A percentile compares a stretch with the other conserved stretches of the same genome.
These are phyloP conservation scores for Fusarium dlaminii DNA, from an alignment of 2,329 filamentous ascomycete species.

Conservation along the genomic window DNA sequence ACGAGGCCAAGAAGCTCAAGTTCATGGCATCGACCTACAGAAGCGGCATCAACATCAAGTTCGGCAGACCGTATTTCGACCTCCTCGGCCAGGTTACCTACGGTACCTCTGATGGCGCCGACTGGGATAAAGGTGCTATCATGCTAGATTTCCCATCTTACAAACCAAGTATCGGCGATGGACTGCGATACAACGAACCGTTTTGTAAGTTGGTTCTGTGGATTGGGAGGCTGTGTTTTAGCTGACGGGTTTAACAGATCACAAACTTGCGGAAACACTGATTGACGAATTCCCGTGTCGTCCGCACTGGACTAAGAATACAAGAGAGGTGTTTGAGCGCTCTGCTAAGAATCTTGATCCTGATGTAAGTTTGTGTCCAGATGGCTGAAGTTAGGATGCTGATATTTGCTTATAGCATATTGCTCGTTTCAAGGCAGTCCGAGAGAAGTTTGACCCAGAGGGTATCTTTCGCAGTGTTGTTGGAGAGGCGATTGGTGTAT, in stretches of 20 bases:
- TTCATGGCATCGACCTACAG: background rate
- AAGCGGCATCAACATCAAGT: constrained; percentile 7
- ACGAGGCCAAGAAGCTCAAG: background rate
- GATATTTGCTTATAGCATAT: background rate
- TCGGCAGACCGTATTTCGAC: background rate
- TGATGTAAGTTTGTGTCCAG: background rate
- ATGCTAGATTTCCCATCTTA: background rate
- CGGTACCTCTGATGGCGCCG: background rate
- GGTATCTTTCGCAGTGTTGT: background rate
- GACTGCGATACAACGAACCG: background rate
- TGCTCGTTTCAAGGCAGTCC: background rate
- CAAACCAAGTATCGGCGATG: background rate
- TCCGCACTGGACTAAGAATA: constrained; percentile 8
- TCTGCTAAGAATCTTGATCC: background rate
- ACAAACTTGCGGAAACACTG: background rate
- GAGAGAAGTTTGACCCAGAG: background rate
- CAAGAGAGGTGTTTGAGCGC: background rate
- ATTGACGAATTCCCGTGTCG: background rate
- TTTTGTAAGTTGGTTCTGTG: background rate
- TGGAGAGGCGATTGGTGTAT: constrained; percentile 1
- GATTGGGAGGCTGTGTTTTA: accelerated
- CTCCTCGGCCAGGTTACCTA: background rate
- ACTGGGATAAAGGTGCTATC: constrained; percentile 1
- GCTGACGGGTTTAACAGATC: background rate
- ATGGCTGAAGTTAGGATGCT: accelerated